A percentile compares a stretch with the other conserved stretches of the same genome.
phyloP scores from a whole-genome alignment of 164 flowering plant species.

The Magnolia kwangsiensis region DNA sequence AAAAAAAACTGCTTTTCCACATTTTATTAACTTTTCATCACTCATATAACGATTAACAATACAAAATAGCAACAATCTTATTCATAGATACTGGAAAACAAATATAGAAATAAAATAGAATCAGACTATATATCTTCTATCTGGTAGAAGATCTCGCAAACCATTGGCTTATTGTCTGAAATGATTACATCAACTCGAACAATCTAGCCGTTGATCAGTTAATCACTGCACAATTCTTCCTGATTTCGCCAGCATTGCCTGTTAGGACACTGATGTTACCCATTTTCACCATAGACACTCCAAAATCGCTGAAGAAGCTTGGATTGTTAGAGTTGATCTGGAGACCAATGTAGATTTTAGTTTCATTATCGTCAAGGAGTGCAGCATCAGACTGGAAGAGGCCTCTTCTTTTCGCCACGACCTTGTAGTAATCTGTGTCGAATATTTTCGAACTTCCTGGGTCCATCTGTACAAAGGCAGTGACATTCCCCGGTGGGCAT shows the following conservation, averaged over 20 bases:
- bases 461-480: slow-evolving; percentile 45
- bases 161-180: too few species aligned
- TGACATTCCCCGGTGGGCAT: slow-evolving; percentile 28
- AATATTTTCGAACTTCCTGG: slow-evolving; percentile 53
- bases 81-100: too few species aligned
- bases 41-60: too few species aligned
- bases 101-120: too few species aligned
- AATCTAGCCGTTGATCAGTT: slow-evolving; percentile 13
- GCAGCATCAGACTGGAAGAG: slow-evolving; percentile 60
- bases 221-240: slow-evolving; percentile 29
- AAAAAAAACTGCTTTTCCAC: too few species aligned
- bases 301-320: slow-evolving; percentile 45
- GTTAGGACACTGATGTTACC: slow-evolving; percentile 30
- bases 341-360: slow-evolving; percentile 25
- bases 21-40: too few species aligned
- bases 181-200: too few species aligned
- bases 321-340: slow-evolving; percentile 17
- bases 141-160: too few species aligned
- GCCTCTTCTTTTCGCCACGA: slow-evolving; percentile 50
- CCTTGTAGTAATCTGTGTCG: slow-evolving; percentile 43
- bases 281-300: slow-evolving; percentile 36
- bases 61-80: too few species aligned
- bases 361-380: slow-evolving; percentile 32
- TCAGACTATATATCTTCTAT: too few species aligned
- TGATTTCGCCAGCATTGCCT: slow-evolving; percentile 25